A percentile compares a stretch with the other conserved stretches of the same genome.
Conservation (phyloP, 2,329 filamentous ascomycete species). For the Lomentospora prolificans region DNA sequence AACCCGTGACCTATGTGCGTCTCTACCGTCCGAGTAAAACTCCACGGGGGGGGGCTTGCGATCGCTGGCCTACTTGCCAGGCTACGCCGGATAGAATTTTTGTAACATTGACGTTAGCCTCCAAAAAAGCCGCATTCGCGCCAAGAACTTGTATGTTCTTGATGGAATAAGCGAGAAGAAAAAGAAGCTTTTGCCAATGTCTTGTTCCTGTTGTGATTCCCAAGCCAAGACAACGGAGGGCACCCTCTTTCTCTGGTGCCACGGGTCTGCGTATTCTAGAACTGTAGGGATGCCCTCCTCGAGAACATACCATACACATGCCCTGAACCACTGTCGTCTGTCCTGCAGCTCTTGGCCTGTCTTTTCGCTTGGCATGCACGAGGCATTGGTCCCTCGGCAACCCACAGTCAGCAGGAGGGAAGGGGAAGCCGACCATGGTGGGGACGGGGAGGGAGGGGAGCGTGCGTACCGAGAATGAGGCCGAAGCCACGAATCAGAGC, state of each 20-base stretch:
- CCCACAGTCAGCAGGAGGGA: neutral
- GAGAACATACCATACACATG: too few relatives aligned
- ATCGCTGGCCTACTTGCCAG: too few relatives aligned
- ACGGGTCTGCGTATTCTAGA: neutral
- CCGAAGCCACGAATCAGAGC: neutral
- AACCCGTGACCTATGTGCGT: too few relatives aligned
- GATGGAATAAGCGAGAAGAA: neutral
- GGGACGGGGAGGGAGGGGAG: neutral
- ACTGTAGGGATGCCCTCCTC: too few relatives aligned
- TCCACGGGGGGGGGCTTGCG: too few relatives aligned
- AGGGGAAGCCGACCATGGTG: neutral
- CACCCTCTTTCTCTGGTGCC: neutral
- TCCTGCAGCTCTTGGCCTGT: too few relatives aligned
- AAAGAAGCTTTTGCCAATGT: neutral
- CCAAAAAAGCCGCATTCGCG: neutral
- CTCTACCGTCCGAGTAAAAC: too few relatives aligned
- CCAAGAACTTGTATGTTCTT: neutral
- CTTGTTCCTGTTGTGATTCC: neutral
- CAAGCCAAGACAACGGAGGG: neutral
- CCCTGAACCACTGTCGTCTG: too few relatives aligned
- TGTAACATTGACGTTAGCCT: too few relatives aligned
- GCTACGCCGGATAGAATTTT: too few relatives aligned
- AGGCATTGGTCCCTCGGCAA: neutral
- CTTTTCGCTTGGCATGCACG: too few relatives aligned
- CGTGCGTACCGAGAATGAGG: neutral